Evolutionary conservation across 1,284 basidiomycete species (phyloP).

Genomic region (Apiotrichum sp.): DNA sequence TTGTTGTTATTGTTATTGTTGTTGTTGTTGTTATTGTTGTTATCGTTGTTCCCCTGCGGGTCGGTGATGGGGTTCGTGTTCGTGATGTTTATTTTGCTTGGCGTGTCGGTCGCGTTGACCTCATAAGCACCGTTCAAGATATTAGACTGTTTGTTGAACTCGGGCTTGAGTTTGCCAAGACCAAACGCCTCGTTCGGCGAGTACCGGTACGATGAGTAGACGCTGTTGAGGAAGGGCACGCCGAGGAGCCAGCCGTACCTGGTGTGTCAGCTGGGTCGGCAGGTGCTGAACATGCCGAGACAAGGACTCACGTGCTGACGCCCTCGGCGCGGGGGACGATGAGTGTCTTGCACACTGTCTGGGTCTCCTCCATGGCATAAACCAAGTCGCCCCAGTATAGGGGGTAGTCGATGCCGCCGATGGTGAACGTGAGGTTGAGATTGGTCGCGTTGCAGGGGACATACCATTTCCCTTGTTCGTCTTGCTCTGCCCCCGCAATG

Average conservation of each 20-base stretch:
- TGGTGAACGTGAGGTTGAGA: constrained; percentile 57
- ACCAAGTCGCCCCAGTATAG: constrained; percentile 1
- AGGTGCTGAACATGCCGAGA: no score
- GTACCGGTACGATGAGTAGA: constrained; percentile 9
- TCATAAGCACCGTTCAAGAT: no score
- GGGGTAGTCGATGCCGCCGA: constrained; percentile 38
- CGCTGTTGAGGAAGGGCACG: constrained; percentile 12
- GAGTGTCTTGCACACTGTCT: not conserved
- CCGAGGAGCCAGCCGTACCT: constrained; percentile 11
- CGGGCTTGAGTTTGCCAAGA: constrained; percentile 9
- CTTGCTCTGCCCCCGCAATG: not conserved
- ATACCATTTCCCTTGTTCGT: not conserved
- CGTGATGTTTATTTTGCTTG: no score
- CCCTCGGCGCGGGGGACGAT: not conserved
- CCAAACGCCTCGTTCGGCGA: constrained; percentile 2
- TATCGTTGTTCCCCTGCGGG: no score
- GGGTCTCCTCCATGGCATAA: no score
- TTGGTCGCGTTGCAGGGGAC: not conserved
- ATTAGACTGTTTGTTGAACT: not conserved
- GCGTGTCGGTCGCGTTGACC: no score
- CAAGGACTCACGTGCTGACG: not conserved
- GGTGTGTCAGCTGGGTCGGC: not conserved
- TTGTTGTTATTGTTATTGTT: no score
- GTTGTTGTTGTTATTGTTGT: no score
- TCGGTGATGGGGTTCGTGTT: no score